Percentiles rank a stretch among this genome's conserved stretches.
These are phyloP conservation scores for Cucurbita maxima DNA, from an alignment of 306 rosid genomes.

Conservation along the genomic window DNA sequence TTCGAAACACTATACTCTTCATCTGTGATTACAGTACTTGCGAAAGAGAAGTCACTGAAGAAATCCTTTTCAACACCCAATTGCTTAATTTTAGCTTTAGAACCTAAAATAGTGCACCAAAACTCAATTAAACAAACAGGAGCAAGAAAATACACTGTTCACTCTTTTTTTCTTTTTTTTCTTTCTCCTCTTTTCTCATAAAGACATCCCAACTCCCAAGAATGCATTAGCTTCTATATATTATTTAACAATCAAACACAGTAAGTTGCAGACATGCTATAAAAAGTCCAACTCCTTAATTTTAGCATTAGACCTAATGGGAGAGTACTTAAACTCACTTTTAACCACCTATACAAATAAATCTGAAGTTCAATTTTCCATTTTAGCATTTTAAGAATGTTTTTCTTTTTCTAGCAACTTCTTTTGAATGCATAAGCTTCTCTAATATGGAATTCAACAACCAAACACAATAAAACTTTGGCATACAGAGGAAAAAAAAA, in stretches of 20 bases:
- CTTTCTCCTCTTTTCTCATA: neutral
- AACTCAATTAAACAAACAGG: constrained; percentile 21
- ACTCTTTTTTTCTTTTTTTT: neutral
- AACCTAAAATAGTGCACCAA: constrained; percentile 51
- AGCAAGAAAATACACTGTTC: neutral
- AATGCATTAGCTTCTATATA: neutral
- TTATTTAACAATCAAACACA: neutral
- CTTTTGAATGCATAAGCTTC: neutral
- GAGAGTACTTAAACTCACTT: neutral
- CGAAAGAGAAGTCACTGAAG: constrained; percentile 35
- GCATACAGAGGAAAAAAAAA: neutral
- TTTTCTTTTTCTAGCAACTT: neutral
- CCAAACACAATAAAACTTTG: neutral
- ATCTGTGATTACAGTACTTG: constrained; percentile 45
- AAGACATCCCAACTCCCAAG: neutral
- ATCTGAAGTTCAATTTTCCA: neutral
- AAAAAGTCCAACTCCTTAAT: neutral
- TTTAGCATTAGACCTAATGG: neutral
- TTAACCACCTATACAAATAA: neutral
- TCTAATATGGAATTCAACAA: neutral
- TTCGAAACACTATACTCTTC: constrained; percentile 79
- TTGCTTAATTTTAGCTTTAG: constrained; percentile 30
- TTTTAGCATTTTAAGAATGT: neutral
- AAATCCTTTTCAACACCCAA: constrained; percentile 11
- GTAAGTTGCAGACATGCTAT: neutral